A percentile compares a stretch with the other conserved stretches of the same genome.
phyloP scores from a whole-genome alignment of 345 rosid species.

The Sisymbrium irio region DNA sequence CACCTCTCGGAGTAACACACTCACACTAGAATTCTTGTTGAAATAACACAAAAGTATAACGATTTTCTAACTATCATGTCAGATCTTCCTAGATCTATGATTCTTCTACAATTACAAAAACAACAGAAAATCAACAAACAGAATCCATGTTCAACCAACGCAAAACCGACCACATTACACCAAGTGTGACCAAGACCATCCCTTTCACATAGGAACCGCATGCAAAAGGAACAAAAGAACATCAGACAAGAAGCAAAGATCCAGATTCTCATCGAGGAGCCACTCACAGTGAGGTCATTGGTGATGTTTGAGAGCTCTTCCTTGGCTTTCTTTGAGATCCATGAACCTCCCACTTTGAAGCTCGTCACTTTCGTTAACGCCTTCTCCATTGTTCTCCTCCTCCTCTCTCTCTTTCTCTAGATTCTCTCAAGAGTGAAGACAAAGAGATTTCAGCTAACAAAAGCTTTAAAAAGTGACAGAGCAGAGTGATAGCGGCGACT shows the following conservation, averaged over 20 bases:
- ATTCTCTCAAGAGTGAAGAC: neutral
- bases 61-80: neutral
- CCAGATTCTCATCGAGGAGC: neutral
- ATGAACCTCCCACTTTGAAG: conserved; percentile 73
- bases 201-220: neutral
- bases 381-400: conserved; percentile 61
- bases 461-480: conserved; percentile 13
- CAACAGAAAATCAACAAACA: too few species aligned
- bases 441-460: neutral
- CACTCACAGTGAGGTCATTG: conserved; percentile 69
- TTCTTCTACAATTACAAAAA: too few species aligned
- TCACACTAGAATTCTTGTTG: too few species aligned
- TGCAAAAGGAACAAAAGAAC: neutral
- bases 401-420: neutral
- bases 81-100: conserved; percentile 33
- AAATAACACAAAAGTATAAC: too few species aligned
- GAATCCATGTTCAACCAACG: neutral
- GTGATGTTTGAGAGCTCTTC: conserved; percentile 81
- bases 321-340: conserved; percentile 96
- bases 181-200: conserved; percentile 4
- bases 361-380: conserved; percentile 85
- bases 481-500: conserved; percentile 33
- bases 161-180: conserved; percentile 38
- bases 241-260: neutral
- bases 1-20: neutral